phyloP scores from a whole-genome alignment of 1,139 yeast species.

The Tardiomyces digboiensis region DNA sequence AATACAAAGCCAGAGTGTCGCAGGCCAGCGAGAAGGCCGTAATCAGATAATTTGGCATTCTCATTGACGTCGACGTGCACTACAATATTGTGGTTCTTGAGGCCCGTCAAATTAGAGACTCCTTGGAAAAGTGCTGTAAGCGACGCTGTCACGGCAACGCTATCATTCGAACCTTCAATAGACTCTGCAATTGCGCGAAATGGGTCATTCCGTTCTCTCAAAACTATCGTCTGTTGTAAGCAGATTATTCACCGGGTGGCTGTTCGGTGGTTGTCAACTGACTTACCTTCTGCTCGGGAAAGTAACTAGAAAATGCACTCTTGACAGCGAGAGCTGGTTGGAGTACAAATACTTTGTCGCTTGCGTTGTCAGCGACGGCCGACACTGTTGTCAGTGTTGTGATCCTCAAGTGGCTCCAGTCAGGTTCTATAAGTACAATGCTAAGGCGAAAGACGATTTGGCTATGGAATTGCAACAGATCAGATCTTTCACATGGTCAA shows the following conservation, averaged over 20 bases:
- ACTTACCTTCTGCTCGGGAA: constrained; percentile 4
- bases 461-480: too few relatives aligned
- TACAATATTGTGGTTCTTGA: constrained; percentile 40
- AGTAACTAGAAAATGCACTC: constrained; percentile 25
- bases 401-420: too few relatives aligned
- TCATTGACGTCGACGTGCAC: constrained; percentile 49
- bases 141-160: constrained; percentile 33
- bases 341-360: constrained; percentile 27
- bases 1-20: constrained; percentile 61
- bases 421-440: too few relatives aligned
- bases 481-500: too few relatives aligned
- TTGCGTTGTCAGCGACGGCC: neutral
- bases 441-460: too few relatives aligned
- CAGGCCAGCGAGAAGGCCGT: constrained; percentile 53
- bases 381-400: neutral
- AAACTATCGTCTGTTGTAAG: constrained; percentile 26
- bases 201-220: constrained; percentile 46
- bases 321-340: constrained; percentile 40
- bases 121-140: constrained; percentile 46
- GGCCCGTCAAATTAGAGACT: constrained; percentile 48
- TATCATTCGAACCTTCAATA: constrained; percentile 11
- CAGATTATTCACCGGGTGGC: neutral
- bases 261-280: neutral
- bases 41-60: constrained; percentile 33
- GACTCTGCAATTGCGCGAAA: constrained; percentile 33